Base-by-base conservation (phyloP, 352 stramenopile species). In the Elongisporangium anandrum region DNA sequence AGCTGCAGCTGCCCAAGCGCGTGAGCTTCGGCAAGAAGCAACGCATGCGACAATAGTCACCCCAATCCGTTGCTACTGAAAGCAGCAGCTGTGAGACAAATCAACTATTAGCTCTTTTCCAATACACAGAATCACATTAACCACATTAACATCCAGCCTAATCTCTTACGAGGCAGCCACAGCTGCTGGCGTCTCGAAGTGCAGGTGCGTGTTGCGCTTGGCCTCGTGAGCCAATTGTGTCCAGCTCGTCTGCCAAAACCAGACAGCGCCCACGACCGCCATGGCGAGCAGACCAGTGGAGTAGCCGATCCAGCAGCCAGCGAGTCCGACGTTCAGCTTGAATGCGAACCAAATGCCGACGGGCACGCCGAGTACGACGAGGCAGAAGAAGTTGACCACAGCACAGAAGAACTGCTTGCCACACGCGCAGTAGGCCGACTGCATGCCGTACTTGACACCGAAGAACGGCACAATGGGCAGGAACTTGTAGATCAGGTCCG, bases 1-100 rank as follows among this genome's bases (percentile, higher is more conserved):
- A 67, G 5, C 34, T 79, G 12, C 62, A 63, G 6, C 76, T 79
- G 50, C 68, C 70, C 2, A 79, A 76, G 54, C 69, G 12, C 24
- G 55, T 79, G 49, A 63, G 61, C 13, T 79, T 79, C 16, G 68
- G 70, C 6, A 65, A 68, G 19, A 70, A 68, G 41, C 66, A 61
- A 29, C 56, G 64, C 52, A 56, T 41, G 23, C 21, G 21, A 9
- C 24, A 20, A 45, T 56, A 56, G 21, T 4, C 24, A n/a, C n/a
- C n/a, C n/a, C n/a, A n/a, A n/a, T n/a, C n/a, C n/a, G n/a, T n/a
- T n/a, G n/a, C n/a, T n/a, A n/a, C n/a, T n/a, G n/a, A n/a, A 16
- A 29, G 52, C 22, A 39, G 13, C 24, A 34, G 24, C 24, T 34
- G 7, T 7, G 7, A 34, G 24, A 34, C 24, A n/a, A n/a, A n/a